Evolutionary conservation across 176 grass and related monocot species (phyloP), one percentile per base, ranked within the genome.

Genomic region (Eleusine indica): DNA sequence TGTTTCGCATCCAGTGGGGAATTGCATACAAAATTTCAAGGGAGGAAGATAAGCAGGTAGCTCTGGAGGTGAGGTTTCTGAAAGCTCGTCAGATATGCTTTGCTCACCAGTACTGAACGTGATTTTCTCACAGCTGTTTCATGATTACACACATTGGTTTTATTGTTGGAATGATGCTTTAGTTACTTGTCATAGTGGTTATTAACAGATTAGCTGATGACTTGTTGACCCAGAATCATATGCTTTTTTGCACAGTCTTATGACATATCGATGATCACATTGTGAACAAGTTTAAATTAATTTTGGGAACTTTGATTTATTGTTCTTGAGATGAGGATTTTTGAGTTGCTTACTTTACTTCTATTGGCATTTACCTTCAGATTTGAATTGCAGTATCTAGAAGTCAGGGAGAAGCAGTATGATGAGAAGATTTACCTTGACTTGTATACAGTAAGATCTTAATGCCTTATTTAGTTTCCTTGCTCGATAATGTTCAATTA

Each of bases 361-460:
- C 10, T 80, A 37, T 75, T 83, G 62, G 21, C 15, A 83, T 75
- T 89, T 80, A 86, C 75, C 79, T 70, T 88, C 42, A 81, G 17
- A 81, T 75, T 92, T 90, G 2, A 90, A 86, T 90, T 92, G 79
- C 86, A 99, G 96, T 76, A 96, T 69, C 85, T 99, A 8, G 91
- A 99, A 90, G 80, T 96, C 80, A 88, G 96, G 65, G 96, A 99
- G 83, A 99, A 96, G 81, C 91, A 98, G 49, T 99, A 99, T 58
- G 96, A 99, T 78, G 89, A 87, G 75, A 96, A 95, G 83, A 75
- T 99, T 86, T 90, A 94, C 71, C 52, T 96, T 82, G 86, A 98
- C 68, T 87, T 96, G 43, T 99, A 81, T 79, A 99, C 89, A 12
- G 93, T 98, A 95, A 88, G 92, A 83, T 78, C 79, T 69, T 47